These are phyloP conservation scores for Chondrus crispus DNA, from an alignment of 23 red algal genomes.

Conservation along the genomic window DNA sequence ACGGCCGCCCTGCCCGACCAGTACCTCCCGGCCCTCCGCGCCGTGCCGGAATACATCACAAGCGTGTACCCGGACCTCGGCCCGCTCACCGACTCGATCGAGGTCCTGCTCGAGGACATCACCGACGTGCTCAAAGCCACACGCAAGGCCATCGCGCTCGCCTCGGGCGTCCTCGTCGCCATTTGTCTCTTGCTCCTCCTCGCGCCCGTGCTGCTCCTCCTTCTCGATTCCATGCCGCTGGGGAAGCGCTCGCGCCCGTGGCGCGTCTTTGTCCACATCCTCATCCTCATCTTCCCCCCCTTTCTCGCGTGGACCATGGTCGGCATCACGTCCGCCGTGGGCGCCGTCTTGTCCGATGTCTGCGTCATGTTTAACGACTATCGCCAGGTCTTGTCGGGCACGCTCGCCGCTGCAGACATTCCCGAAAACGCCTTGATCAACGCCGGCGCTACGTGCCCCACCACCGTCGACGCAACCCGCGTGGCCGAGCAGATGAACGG, in stretches of 20 bases:
- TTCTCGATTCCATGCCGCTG: slow-evolving; percentile 23
- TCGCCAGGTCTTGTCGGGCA: slow-evolving; percentile 21
- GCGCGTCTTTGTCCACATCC: slow-evolving; percentile 9
- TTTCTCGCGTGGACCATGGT: slow-evolving; percentile 44
- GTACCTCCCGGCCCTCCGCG: background rate
- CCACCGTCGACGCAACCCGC: background rate
- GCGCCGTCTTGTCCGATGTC: slow-evolving; percentile 18
- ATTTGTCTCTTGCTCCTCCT: slow-evolving; percentile 32
- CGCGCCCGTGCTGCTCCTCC: slow-evolving; percentile 14
- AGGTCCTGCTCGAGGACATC: background rate
- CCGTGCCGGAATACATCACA: slow-evolving; percentile 27
- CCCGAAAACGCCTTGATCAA: slow-evolving; percentile 11
- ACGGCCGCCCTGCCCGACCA: background rate
- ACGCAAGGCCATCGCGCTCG: slow-evolving; percentile 18
- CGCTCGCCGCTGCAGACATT: background rate
- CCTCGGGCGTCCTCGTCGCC: slow-evolving; percentile 9
- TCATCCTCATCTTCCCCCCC: slow-evolving; percentile 19
- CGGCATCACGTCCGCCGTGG: slow-evolving; percentile 42
- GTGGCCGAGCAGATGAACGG: slow-evolving; percentile 18
- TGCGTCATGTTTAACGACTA: slow-evolving; percentile 48
- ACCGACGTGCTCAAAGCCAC: slow-evolving; percentile 17
- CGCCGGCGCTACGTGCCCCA: slow-evolving; percentile 23
- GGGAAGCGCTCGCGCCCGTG: background rate
- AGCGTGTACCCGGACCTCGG: slow-evolving; percentile 25
- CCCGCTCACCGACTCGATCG: slow-evolving; percentile 6